Evolutionary conservation across 108 stramenopile species (phyloP), one percentile per base, ranked within the genome.

Genomic region (Fistulifera solaris): DNA sequence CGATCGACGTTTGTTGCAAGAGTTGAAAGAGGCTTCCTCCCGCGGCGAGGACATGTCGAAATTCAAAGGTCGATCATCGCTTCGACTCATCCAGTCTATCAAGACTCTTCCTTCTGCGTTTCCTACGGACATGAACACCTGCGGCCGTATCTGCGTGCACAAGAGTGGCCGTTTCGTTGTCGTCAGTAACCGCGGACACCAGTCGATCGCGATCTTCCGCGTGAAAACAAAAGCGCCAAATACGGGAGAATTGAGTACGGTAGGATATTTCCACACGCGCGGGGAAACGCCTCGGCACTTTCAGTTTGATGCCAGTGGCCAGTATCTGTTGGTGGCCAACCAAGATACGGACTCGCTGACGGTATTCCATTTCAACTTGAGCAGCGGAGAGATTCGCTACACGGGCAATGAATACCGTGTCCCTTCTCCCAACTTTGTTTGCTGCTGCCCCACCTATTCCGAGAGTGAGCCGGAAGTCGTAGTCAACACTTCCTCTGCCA

Each of bases 161-260:
- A 87, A 83, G 38, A 80, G 78, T 10, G 90, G 87, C 31, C 66
- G 87, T 14, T 94, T 87, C 52, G 93, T 96, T 13, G 61, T 94
- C 48, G 95, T 96, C 23, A 87, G 85, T 43, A 96, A 96, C 65
- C 81, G 95, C n/a, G 93, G 95, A n/a, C 95, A 94, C 58, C 80
- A 94, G 67, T 89, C 88, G 40, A 79, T 96, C 44, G 77, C 93
- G 22, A 83, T 94, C 3, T 94, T 91, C 58, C 65, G 73, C 22
- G 85, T 94, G 46, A 76, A 82, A 21, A 57, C 61, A 23, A 76
- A 75, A 59, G 75, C 62, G 24, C 44, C 56, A 54, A 88, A 82
- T 47, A 71, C 53, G 40, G 95, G 95, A 12, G 72, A 80, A 48
- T 75, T 96, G 10, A 38, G 57, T 24, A 61, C 73, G 25, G 89